These are phyloP conservation scores for Houttuynia cordata DNA, from an alignment of 164 flowering plant genomes.

Conservation along the genomic window DNA sequence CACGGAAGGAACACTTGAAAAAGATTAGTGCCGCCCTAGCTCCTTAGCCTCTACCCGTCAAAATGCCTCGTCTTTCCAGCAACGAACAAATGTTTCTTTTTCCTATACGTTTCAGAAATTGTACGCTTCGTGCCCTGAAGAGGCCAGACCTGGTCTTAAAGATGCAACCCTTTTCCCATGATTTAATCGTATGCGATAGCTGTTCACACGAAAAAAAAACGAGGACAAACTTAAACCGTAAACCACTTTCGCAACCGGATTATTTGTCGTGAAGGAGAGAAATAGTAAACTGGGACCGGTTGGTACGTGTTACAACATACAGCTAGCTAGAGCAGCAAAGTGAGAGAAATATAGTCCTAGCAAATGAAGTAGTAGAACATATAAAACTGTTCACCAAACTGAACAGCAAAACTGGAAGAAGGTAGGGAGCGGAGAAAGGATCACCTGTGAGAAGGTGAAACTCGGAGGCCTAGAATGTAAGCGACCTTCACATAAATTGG, in stretches of 20 bases:
- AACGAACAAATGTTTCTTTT: background rate
- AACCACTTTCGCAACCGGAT: background rate
- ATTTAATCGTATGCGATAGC: background rate
- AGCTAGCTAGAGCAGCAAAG: too few relatives aligned
- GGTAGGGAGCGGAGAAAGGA: constrained; percentile 4
- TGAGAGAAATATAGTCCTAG: too few relatives aligned
- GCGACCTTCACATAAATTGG: constrained; percentile 36
- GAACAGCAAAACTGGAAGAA: background rate
- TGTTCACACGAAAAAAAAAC: background rate
- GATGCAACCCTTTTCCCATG: background rate
- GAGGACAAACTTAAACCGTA: background rate
- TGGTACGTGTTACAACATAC: too few relatives aligned
- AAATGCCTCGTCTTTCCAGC: background rate
- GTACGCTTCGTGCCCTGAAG: background rate
- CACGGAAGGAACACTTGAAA: background rate
- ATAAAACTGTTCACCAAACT: too few relatives aligned
- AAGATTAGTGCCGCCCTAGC: background rate
- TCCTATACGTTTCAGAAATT: background rate
- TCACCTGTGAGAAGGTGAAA: constrained; percentile 54
- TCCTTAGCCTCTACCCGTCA: background rate
- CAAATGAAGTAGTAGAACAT: too few relatives aligned
- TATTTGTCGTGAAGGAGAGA: background rate
- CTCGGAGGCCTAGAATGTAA: constrained; percentile 62
- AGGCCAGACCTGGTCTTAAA: background rate
- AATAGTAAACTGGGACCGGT: too few relatives aligned